A percentile compares a stretch with the other conserved stretches of the same genome.
phyloP scores from a whole-genome alignment of 1,284 basidiomycete genomes.

The Cryptococcus hybrid region DNA sequence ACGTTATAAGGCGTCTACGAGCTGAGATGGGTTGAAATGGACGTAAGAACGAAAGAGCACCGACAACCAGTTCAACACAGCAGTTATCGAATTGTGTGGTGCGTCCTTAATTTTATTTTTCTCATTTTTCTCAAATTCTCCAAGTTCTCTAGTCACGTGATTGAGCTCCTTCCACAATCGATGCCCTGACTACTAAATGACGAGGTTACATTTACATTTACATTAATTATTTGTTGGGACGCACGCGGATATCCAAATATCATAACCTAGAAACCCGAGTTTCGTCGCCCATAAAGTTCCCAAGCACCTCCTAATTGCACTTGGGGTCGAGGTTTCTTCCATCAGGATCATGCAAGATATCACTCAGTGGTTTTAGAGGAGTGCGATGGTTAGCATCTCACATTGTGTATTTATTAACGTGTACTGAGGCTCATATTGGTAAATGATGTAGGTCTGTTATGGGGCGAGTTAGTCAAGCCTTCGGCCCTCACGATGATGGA shows the following conservation, averaged over 20 bases:
- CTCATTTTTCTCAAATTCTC: conserved; percentile 1
- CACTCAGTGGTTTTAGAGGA: conserved; percentile 24
- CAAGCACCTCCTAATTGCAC: not conserved
- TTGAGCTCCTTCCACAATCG: not conserved
- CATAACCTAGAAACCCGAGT: too few relatives aligned
- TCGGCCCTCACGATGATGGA: conserved; percentile 72
- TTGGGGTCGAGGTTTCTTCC: too few relatives aligned
- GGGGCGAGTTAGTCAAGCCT: conserved; percentile 59
- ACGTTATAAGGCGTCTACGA: too few relatives aligned
- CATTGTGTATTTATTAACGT: not conserved
- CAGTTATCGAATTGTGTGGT: not conserved
- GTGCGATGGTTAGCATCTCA: conserved; percentile 12
- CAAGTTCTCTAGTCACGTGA: not conserved
- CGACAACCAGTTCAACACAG: too few relatives aligned
- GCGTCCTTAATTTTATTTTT: not conserved
- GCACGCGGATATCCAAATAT: too few relatives aligned
- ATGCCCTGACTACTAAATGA: too few relatives aligned
- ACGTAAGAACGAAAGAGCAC: not conserved
- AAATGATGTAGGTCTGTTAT: not conserved
- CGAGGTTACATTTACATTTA: too few relatives aligned
- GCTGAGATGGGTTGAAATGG: not conserved
- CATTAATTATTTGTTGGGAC: too few relatives aligned
- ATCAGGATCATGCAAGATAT: conserved; percentile 24
- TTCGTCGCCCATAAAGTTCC: too few relatives aligned
- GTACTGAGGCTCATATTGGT: not conserved